Conservation (phyloP, 768 basidiomycete genomes). For the Tricholomella constricta region DNA sequence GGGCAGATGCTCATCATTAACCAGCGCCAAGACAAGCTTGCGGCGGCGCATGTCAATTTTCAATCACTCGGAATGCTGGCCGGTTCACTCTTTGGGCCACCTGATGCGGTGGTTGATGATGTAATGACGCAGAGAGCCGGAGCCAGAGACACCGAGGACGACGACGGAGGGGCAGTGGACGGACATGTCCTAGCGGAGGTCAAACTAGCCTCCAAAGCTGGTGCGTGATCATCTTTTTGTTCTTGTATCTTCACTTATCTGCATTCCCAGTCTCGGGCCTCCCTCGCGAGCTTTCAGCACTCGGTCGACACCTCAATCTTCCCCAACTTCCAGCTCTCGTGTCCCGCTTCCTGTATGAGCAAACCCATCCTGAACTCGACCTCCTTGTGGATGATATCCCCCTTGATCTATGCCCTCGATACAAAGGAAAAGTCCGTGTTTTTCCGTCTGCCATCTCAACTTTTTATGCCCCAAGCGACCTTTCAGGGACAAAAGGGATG, state of each 20-base stretch:
- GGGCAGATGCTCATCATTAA: conserved; percentile 18
- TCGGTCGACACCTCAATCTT: too few species aligned
- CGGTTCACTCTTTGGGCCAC: too few species aligned
- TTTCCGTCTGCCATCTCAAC: conserved; percentile 31
- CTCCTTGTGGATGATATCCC: conserved; percentile 6
- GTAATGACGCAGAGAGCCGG: too few species aligned
- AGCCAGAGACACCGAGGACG: not conserved
- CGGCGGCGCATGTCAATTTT: conserved; percentile 1
- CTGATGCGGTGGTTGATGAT: too few species aligned
- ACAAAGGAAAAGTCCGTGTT: conserved; percentile 16
- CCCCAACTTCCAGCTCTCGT: conserved; percentile 14
- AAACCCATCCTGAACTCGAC: conserved; percentile 14
- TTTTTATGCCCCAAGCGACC: conserved; percentile 35
- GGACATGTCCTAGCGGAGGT: too few species aligned
- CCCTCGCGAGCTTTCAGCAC: too few species aligned
- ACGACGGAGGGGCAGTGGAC: too few species aligned
- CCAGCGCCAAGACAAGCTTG: conserved; percentile 16
- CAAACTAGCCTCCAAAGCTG: too few species aligned
- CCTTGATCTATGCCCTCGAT: conserved; percentile 21
- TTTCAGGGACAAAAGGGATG: conserved; percentile 22
- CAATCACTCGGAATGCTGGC: not conserved
- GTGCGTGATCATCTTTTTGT: too few species aligned
- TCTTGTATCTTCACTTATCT: too few species aligned
- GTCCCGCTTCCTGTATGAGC: conserved; percentile 15
- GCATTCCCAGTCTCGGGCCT: too few species aligned